Evolutionary conservation across 768 basidiomycete species (phyloP), one percentile per base, ranked within the genome.

Genomic region (Xanthoconium purpureum): DNA sequence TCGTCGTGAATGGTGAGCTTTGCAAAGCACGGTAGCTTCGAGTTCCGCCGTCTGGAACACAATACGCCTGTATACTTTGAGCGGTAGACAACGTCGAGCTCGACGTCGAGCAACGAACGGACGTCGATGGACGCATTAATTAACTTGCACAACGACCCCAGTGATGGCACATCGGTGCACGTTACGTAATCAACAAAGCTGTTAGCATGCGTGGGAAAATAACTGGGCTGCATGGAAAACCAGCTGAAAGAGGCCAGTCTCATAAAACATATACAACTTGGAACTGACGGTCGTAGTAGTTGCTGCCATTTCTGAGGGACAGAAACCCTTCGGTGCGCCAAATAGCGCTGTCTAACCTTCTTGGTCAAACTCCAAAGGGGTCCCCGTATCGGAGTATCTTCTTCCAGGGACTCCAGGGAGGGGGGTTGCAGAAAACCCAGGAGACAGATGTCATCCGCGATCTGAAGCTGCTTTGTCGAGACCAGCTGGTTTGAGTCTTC

Each of bases 321-420:
- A 81, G 79, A 56, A 96, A 95, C 63, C 91, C 90, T 0, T 85
- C 93, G 66, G 95, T 89, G 18, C 83, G 96, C 44, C 87, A 89
- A 64, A 80, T 97, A 55, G 92, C 96, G 5, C 78, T 98, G 8
- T 80, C 85, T 42, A 91, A 92, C 74, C 80, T 98, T 15, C 71
- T 97, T 8, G 81, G 86, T 0, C 89, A 94, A 58, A 94, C 93
- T 18, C 78, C 84, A 12, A 80, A 83, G 55, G 85, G 82, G 47
- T 81, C 90, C 9, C 81, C 87, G 0, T 72, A 91, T 70, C 79
- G 94, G 55, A 73, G 76, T 61, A 85, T 95, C 55, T 94, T 96
- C 75, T 82, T 92, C 51, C 67, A 79, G 11, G 84, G 82, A 28
- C 71, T 87, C 33, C 77, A 81, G 48, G 71, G 75, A 32, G 81